phyloP scores from a whole-genome alignment of 768 basidiomycete genomes.

The Amanita brunnescens region DNA sequence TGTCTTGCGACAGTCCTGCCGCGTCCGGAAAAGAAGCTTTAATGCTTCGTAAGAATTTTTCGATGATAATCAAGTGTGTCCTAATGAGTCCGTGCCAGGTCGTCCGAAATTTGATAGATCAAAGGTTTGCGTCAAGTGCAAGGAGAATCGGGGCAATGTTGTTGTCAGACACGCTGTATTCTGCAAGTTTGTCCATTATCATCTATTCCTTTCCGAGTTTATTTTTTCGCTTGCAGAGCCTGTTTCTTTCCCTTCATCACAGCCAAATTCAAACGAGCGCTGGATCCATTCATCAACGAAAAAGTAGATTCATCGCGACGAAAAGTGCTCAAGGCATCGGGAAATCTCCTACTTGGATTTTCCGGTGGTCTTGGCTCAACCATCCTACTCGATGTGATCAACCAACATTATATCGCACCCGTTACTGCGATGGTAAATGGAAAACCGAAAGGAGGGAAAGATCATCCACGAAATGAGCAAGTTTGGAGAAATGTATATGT shows the following conservation, averaged over 20 bases:
- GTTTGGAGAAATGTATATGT: conserved; percentile 57
- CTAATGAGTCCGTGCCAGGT: conserved; percentile 27
- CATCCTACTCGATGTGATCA: conserved; percentile 60
- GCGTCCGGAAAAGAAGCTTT: neutral
- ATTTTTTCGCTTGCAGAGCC: conserved; percentile 12
- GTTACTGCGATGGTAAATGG: conserved; percentile 9
- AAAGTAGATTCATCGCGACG: conserved; percentile 46
- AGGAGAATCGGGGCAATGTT: conserved; percentile 51
- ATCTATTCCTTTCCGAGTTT: neutral
- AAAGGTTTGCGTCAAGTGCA: conserved; percentile 68
- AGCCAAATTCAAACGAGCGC: conserved; percentile 51
- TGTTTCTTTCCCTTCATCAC: conserved; percentile 61
- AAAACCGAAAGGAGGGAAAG: conserved; percentile 43
- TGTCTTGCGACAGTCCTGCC: conserved; percentile 5
- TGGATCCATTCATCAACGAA: conserved; percentile 59
- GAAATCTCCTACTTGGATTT: conserved; percentile 59
- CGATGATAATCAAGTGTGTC: too few species aligned
- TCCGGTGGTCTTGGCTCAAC: conserved; percentile 79
- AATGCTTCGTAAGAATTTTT: too few species aligned
- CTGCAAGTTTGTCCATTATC: conserved; percentile 53
- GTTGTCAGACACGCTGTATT: conserved; percentile 77
- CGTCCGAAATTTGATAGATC: conserved; percentile 61
- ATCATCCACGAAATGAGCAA: conserved; percentile 53
- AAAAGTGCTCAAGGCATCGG: conserved; percentile 54
- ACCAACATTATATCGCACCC: conserved; percentile 45